A percentile compares a stretch with the other conserved stretches of the same genome.
phyloP scores from a whole-genome alignment of 176 grass and related monocot genomes.

The Aegilops tauschii region DNA sequence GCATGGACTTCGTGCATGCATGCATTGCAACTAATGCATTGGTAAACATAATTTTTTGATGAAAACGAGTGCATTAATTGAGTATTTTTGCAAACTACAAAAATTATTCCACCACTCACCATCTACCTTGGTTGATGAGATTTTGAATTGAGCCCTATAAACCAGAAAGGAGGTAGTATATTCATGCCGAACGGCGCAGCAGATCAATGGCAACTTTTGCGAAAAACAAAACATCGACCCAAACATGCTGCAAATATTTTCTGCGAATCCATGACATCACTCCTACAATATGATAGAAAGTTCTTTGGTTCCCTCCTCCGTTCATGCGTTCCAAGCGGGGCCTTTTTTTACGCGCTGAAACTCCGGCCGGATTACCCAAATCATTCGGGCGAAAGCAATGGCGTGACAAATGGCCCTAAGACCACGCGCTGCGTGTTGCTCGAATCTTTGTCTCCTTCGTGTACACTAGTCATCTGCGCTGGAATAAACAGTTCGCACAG shows the following conservation, averaged over 20 bases:
- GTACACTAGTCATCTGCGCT: neutral
- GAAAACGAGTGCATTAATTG: no score
- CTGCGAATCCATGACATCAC: no score
- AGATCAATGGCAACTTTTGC: neutral
- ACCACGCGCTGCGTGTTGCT: neutral
- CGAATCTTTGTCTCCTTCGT: neutral
- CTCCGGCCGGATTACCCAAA: neutral
- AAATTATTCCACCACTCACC: no score
- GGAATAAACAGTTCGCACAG: neutral
- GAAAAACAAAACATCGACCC: neutral
- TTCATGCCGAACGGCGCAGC: neutral
- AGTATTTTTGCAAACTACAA: no score
- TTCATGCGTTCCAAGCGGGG: neutral
- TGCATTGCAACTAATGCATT: no score
- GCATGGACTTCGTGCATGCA: no score
- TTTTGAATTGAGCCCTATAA: no score
- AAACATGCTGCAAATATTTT: neutral
- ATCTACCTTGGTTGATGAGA: no score
- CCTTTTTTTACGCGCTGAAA: neutral
- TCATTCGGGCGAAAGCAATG: neutral
- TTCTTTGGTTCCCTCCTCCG: neutral
- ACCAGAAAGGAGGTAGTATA: no score
- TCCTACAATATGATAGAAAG: no score
- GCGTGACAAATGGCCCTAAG: neutral
- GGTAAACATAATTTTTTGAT: no score